Evolutionary conservation across 345 rosid genomes (phyloP), one percentile per base, ranked within the genome.

Genomic region (Schrenkiella parvula): DNA sequence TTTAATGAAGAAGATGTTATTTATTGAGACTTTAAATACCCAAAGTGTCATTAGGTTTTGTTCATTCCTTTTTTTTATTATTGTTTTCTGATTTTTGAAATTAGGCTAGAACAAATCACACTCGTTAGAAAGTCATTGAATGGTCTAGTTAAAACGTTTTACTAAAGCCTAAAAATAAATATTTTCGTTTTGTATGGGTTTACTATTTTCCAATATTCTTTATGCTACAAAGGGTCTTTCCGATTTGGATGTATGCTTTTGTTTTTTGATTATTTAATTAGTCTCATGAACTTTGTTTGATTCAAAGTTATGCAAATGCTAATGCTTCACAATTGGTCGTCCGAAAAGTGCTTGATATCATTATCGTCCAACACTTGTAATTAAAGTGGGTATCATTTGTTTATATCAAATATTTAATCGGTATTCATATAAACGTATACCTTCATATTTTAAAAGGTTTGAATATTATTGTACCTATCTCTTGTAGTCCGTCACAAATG

Each of bases 21-120:
- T 19, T 14, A 26, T n/a, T 22, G 66, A 21, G 66, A 57, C 66
- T 73, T 74, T 74, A 59, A 73, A 73, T 47, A 57, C 72, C 60
- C 15, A 65, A 62, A 66, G 78, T 32, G 44, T 58, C 6, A 19
- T 50, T 66, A 66, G 78, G 66, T 74, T 74, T 66, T 68, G 66
- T 54, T 56, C 56, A 4, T 32, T 64, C 43, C 3, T 35, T 48
- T 9, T 11, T 67, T 28, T 29, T 54, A 28, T 29, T 19, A 22
- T 41, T 54, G 18, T 29, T 44, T 32, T 32, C 2, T 31, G 1
- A 7, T 39, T 38, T 28, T 15, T 42, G 37, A 25, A 46, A 46
- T 46, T 64, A 63, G 39, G n/a, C 38, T 62, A 38, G 14, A 43
- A 21, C 35, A 28, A 18, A 63, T 7, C 23, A 34, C 39, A 43